Evolutionary conservation across 2,329 filamentous ascomycete genomes (phyloP).

Genomic region (Epichloe coenophiala): DNA sequence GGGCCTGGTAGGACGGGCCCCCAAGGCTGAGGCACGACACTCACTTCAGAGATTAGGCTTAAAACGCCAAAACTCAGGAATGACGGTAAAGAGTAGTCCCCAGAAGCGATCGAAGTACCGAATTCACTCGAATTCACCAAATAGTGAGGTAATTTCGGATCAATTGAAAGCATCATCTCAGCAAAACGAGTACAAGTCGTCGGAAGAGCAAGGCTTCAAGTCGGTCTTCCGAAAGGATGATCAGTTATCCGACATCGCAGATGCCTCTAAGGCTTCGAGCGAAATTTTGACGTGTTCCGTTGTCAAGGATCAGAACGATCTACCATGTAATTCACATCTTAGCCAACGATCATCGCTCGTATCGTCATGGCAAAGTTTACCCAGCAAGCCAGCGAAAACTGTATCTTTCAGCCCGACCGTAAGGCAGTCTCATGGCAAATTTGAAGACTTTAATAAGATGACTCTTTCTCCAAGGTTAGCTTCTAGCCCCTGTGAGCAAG

Average conservation of each 20-base stretch:
- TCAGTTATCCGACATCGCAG: neutral
- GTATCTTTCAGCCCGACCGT: neutral
- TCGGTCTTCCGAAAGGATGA: neutral
- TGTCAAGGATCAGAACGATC: neutral
- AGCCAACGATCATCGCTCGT: neutral
- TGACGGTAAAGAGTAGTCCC: neutral
- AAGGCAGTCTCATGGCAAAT: neutral
- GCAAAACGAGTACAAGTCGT: neutral
- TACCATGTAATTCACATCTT: neutral
- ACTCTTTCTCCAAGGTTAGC: neutral
- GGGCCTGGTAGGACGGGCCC: conserved; percentile 16
- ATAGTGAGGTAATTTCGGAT: neutral
- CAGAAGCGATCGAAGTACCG: neutral
- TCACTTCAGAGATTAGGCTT: neutral
- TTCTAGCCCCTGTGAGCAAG: conserved; percentile 1
- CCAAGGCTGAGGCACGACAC: conserved; percentile 2
- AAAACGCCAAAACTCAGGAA: neutral
- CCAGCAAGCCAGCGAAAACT: conserved; percentile 8
- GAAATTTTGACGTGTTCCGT: neutral
- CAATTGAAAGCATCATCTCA: neutral
- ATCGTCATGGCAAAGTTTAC: conserved; percentile 31
- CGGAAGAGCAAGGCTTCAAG: neutral
- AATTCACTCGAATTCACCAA: neutral
- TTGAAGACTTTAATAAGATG: neutral
- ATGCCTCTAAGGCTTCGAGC: neutral